These are phyloP conservation scores for Zygosaccharomyces bailii DNA, from an alignment of 805 yeast genomes.

Conservation along the genomic window DNA sequence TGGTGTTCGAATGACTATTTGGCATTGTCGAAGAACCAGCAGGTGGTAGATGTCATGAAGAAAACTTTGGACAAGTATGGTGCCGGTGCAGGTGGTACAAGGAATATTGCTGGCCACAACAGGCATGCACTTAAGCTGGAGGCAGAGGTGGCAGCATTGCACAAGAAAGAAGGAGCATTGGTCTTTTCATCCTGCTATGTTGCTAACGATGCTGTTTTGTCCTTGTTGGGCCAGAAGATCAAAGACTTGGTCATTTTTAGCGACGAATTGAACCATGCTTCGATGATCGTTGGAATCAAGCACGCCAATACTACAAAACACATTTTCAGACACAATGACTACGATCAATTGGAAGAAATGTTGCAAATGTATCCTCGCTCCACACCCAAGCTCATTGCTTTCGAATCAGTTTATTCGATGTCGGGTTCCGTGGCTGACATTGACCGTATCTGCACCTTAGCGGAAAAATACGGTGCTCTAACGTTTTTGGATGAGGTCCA, in stretches of 20 bases:
- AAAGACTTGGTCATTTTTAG: slow-evolving; percentile 88
- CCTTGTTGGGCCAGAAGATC: slow-evolving; percentile 85
- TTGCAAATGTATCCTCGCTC: slow-evolving; percentile 77
- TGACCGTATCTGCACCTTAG: slow-evolving; percentile 86
- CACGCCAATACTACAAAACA: slow-evolving; percentile 88
- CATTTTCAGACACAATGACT: slow-evolving; percentile 86
- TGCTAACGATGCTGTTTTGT: slow-evolving; percentile 92
- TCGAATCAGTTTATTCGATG: slow-evolving; percentile 97
- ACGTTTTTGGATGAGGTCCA: slow-evolving; percentile 98
- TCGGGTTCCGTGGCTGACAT: slow-evolving; percentile 97
- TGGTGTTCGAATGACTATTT: slow-evolving; percentile 99
- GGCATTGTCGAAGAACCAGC: slow-evolving; percentile 84
- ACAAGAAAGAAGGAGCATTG: slow-evolving; percentile 90
- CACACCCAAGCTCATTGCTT: slow-evolving; percentile 93
- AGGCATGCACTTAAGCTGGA: slow-evolving; percentile 84
- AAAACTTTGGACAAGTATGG: slow-evolving; percentile 83
- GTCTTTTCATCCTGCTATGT: slow-evolving; percentile 95
- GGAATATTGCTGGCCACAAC: slow-evolving; percentile 98
- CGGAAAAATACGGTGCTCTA: slow-evolving; percentile 95
- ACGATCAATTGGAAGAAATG: slow-evolving; percentile 74
- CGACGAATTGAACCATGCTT: slow-evolving; percentile 93
- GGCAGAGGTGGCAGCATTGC: slow-evolving; percentile 81
- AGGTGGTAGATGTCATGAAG: slow-evolving; percentile 74
- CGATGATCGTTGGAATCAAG: slow-evolving; percentile 94
- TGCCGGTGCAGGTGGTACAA: slow-evolving; percentile 98